Evolutionary conservation across 2,329 filamentous ascomycete genomes (phyloP), one percentile per base, ranked within the genome.

Genomic region (Penicillium sp.): DNA sequence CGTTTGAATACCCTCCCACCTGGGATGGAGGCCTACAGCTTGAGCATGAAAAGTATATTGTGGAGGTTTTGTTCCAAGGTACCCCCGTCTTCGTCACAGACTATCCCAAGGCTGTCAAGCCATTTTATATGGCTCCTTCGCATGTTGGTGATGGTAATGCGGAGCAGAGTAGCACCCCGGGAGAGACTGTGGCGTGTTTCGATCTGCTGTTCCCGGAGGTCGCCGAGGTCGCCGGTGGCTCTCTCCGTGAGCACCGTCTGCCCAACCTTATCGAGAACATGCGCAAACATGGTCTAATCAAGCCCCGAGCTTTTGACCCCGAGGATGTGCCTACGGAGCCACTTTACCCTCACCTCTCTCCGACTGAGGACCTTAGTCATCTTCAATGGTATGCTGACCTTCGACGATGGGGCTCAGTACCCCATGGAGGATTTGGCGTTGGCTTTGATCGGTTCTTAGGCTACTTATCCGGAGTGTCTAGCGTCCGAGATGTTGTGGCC

Each of bases 21-120:
- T 95, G 92, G 87, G 85, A 87, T 33, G 78, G 81, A 27, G 90
- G 90, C 21, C 82, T 99, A 29, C 91, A 95, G 68, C 89, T 93
- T 1, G 93, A 98, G 73, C 95, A 99, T 77, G 95, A 99, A 77
- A 91, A 87, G 71, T 96, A 88, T 72, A 83, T 99, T 53, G 92
- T 95, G 48, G 81, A 85, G 53, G 79, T 79, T 26, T 70, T 93
- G 45, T 87, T 87, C 63, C 78, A 83, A 48, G 81, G 82, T 19
- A 76, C 78, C 1, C 95, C 95, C 8, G 82, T 98, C 45, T 98
- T 98, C 72, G 87, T 99, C 62, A 98, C 93, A 14, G 83, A 97
- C 73, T 99, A 97, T 71, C 95, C 95, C n/a, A 85, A 85, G 63
- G 80, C 82, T 48, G 87, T 95, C 72, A 99, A 99, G 77, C 91